A percentile compares a stretch with the other conserved stretches of the same genome.
These are phyloP conservation scores for Neofusicoccum umdonicola DNA, from an alignment of 2,329 filamentous ascomycete species.

Conservation along the genomic window DNA sequence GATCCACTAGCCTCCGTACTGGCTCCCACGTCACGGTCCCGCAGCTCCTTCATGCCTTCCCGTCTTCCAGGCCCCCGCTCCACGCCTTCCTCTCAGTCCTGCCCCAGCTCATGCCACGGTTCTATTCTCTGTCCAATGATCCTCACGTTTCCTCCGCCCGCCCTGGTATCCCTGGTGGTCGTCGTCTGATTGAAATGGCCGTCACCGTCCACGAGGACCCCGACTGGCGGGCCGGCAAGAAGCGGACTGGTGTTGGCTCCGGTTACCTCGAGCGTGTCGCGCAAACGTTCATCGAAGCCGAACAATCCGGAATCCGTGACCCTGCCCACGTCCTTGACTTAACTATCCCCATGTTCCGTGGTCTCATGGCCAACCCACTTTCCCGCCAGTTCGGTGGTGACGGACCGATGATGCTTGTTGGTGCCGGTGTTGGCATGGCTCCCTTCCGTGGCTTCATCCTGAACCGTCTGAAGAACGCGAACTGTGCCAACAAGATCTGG, in stretches of 20 bases:
- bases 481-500: conserved; percentile 98
- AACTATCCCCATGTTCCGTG: conserved; percentile 94
- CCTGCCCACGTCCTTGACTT: conserved; percentile 54
- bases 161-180: conserved; percentile 63
- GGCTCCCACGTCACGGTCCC: conserved; percentile 79
- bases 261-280: conserved; percentile 92
- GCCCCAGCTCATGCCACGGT: conserved; percentile 90
- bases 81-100: conserved; percentile 77
- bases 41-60: conserved; percentile 88
- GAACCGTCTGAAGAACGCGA: conserved; percentile 86
- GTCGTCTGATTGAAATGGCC: conserved; percentile 89
- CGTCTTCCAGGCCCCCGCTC: conserved; percentile 83
- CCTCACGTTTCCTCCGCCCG: conserved; percentile 75
- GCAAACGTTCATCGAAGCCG: conserved; percentile 65
- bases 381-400: conserved; percentile 89
- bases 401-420: conserved; percentile 95
- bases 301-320: conserved; percentile 52
- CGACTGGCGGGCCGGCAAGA: conserved; percentile 67
- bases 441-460: conserved; percentile 98
- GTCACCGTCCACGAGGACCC: conserved; percentile 87
- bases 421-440: conserved; percentile 92
- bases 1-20: conserved; percentile 62
- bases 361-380: conserved; percentile 94
- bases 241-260: conserved; percentile 81
- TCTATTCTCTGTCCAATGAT: conserved; percentile 97